A percentile compares a stretch with the other conserved stretches of the same genome.
phyloP scores from a whole-genome alignment of 2,329 filamentous ascomycete species.

The Sarocladiaceae sp. region DNA sequence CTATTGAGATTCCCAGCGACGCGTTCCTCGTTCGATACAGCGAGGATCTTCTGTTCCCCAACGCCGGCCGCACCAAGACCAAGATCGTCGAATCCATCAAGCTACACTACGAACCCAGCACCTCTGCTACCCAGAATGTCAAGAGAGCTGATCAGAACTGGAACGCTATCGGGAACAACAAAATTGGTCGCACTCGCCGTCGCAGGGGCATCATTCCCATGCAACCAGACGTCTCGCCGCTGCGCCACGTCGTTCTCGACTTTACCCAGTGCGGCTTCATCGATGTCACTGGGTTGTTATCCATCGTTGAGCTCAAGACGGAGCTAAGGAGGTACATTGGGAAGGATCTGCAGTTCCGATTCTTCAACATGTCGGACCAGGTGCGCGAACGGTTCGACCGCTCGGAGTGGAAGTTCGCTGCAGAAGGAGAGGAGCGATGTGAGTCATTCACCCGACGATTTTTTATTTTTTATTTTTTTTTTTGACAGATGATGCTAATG shows the following conservation, averaged over 20 bases:
- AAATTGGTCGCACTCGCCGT: constrained; percentile 38
- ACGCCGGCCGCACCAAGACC: constrained; percentile 47
- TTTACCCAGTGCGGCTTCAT: constrained; percentile 45
- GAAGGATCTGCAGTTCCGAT: constrained; percentile 35
- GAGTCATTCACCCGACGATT: constrained; percentile 3
- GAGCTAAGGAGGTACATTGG: constrained; percentile 45
- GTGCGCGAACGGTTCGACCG: constrained; percentile 32
- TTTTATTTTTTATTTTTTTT: not conserved
- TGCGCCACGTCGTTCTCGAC: constrained; percentile 45
- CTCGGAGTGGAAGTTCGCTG: constrained; percentile 29
- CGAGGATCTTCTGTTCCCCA: constrained; percentile 55
- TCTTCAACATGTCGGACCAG: constrained; percentile 39
- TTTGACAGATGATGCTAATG: not conserved
- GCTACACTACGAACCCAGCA: constrained; percentile 29
- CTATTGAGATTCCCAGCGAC: constrained; percentile 34
- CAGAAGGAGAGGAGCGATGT: constrained; percentile 20
- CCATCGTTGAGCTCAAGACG: constrained; percentile 39
- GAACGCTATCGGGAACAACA: constrained; percentile 45
- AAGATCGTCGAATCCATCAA: constrained; percentile 44
- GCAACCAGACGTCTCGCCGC: constrained; percentile 27
- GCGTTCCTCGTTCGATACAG: constrained; percentile 50
- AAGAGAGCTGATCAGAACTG: constrained; percentile 40
- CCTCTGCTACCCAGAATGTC: constrained; percentile 33
- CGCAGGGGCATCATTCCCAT: constrained; percentile 26
- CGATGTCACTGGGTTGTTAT: constrained; percentile 45